phyloP scores from a whole-genome alignment of 2,329 filamentous ascomycete genomes.

The Hyphodiscus sp. region DNA sequence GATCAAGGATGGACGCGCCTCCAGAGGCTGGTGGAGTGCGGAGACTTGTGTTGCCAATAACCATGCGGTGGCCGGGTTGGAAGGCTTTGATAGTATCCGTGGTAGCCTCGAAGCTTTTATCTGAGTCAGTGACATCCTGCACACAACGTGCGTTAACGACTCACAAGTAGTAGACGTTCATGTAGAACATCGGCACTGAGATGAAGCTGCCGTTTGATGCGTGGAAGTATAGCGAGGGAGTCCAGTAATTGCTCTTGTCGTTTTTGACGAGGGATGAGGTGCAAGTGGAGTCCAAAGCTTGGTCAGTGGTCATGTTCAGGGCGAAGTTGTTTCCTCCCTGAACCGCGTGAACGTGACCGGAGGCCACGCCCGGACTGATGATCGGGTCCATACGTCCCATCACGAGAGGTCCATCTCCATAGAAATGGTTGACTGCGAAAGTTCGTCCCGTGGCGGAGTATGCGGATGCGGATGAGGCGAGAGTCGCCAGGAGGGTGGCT shows the following conservation, averaged over 20 bases:
- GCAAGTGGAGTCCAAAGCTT: conserved; percentile 57
- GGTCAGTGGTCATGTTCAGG: conserved; percentile 53
- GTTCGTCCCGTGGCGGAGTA: conserved; percentile 35
- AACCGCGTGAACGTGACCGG: conserved; percentile 66
- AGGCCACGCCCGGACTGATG: conserved; percentile 52
- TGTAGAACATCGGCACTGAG: conserved; percentile 54
- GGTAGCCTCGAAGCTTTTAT: conserved; percentile 49
- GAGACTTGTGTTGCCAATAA: conserved; percentile 64
- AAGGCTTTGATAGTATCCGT: conserved; percentile 66
- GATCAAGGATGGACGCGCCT: conserved; percentile 44
- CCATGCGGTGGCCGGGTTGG: conserved; percentile 71
- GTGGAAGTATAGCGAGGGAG: conserved; percentile 71
- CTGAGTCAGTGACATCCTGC: conserved; percentile 23
- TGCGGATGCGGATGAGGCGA: conserved; percentile 19
- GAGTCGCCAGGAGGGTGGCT: conserved; percentile 14
- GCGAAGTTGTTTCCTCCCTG: conserved; percentile 54
- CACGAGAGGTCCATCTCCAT: conserved; percentile 55
- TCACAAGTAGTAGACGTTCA: conserved; percentile 72
- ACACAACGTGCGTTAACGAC: conserved; percentile 19
- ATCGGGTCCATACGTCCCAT: conserved; percentile 70
- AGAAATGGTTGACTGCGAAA: conserved; percentile 66
- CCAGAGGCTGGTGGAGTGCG: conserved; percentile 54
- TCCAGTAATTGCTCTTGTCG: conserved; percentile 88
- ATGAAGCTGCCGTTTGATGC: conserved; percentile 54
- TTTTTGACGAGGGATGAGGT: conserved; percentile 74